Conservation (phyloP, 2,329 filamentous ascomycete genomes). For the Talaromyces sp. region DNA sequence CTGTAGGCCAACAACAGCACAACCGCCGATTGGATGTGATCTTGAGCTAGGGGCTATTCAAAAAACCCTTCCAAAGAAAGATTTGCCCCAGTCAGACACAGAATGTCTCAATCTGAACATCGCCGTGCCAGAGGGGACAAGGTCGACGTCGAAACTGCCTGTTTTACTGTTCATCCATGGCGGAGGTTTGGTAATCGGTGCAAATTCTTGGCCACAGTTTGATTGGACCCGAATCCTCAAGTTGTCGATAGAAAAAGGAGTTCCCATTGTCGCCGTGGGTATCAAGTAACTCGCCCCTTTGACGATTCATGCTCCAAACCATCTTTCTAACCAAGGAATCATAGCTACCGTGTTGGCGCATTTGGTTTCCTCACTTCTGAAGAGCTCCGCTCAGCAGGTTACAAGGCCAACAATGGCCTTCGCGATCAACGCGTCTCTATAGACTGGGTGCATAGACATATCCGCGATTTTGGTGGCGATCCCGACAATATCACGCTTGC, state of each 20-base stretch:
- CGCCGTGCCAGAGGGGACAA: constrained; percentile 35
- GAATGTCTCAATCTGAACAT: constrained; percentile 53
- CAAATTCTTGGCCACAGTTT: constrained; percentile 52
- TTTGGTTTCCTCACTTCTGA: constrained; percentile 47
- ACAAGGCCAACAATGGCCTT: constrained; percentile 43
- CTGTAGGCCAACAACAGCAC: constrained; percentile 37
- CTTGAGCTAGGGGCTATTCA: constrained; percentile 48
- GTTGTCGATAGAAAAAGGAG: constrained; percentile 38
- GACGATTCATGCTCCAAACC: background rate
- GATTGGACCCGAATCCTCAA: constrained; percentile 44
- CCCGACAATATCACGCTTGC: constrained; percentile 36
- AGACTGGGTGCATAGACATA: constrained; percentile 38
- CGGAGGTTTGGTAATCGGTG: constrained; percentile 47
- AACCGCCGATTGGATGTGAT: constrained; percentile 38
- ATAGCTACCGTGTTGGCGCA: constrained; percentile 44
- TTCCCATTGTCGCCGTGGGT: constrained; percentile 44
- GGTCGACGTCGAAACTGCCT: constrained; percentile 35
- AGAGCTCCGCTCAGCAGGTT: constrained; percentile 43
- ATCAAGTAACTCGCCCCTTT: constrained; percentile 36
- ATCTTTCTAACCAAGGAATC: constrained; percentile 10
- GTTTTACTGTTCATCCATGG: constrained; percentile 53
- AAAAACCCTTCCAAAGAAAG: constrained; percentile 40
- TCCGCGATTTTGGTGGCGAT: constrained; percentile 39
- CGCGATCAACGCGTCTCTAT: constrained; percentile 45
- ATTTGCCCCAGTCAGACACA: constrained; percentile 39